Conservation (phyloP, 2,329 filamentous ascomycete genomes). For the Dendrostoma leiphaemia region DNA sequence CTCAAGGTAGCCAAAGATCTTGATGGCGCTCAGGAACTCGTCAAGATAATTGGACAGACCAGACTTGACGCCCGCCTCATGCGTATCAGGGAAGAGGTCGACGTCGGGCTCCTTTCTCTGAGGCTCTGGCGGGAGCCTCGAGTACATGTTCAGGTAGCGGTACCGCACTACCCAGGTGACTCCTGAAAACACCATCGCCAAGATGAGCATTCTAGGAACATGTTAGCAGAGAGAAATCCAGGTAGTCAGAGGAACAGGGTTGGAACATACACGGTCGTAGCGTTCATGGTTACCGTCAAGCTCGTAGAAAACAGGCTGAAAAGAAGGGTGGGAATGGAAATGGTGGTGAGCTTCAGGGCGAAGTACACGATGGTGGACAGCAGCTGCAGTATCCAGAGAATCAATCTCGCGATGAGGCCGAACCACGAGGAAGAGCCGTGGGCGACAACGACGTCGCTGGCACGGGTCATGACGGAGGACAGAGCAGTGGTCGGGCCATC, state of each 20-base stretch:
- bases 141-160: conserved; percentile 95
- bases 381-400: conserved; percentile 54
- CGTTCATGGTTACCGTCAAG: conserved; percentile 97
- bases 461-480: conserved; percentile 38
- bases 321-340: conserved; percentile 84
- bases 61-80: conserved; percentile 85
- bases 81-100: conserved; percentile 90
- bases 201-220: conserved; percentile 65
- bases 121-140: conserved; percentile 86
- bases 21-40: conserved; percentile 97
- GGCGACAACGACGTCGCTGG: conserved; percentile 33
- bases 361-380: conserved; percentile 68
- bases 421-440: conserved; percentile 53
- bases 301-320: conserved; percentile 90
- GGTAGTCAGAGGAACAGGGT: conserved; percentile 6
- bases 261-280: conserved; percentile 77
- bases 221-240: conserved; percentile 17
- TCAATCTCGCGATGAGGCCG: conserved; percentile 52
- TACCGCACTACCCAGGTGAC: conserved; percentile 94
- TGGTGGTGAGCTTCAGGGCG: conserved; percentile 79
- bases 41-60: conserved; percentile 95
- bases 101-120: conserved; percentile 94
- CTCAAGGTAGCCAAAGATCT: conserved; percentile 97
- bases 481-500: conserved; percentile 30
- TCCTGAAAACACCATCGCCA: conserved; percentile 75